Percentiles rank a stretch among this genome's conserved stretches.
phyloP scores from a whole-genome alignment of 192 early-diverging fungal species.

The Backusella australiensis region DNA sequence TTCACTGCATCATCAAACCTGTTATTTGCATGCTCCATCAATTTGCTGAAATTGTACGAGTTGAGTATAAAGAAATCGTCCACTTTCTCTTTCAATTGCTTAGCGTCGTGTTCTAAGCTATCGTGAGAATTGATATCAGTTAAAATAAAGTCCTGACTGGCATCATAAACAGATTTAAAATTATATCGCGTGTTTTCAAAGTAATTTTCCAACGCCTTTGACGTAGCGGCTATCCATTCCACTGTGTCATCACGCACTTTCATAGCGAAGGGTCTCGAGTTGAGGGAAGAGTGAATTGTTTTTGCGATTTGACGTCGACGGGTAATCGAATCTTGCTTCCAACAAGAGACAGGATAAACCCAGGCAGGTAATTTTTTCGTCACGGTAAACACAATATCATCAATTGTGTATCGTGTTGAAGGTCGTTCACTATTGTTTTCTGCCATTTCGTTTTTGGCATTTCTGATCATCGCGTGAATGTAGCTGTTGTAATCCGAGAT shows the following conservation, averaged over 20 bases:
- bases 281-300: neutral
- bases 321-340: neutral
- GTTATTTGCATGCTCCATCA: neutral
- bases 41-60: neutral
- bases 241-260: neutral
- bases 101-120: neutral
- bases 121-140: neutral
- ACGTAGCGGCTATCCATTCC: neutral
- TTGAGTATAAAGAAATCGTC: neutral
- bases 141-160: neutral
- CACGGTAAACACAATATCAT: neutral
- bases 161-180: neutral
- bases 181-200: neutral
- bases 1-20: neutral
- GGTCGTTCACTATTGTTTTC: neutral
- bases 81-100: neutral
- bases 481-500: neutral
- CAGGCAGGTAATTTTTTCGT: neutral
- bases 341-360: neutral
- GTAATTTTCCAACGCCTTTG: neutral
- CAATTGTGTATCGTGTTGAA: neutral
- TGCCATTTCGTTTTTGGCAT: neutral
- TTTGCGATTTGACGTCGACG: conserved; percentile 7
- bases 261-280: neutral
- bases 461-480: neutral